A percentile compares a stretch with the other conserved stretches of the same genome.
Evolutionary conservation across 2,329 filamentous ascomycete genomes (phyloP).

Genomic region (Apiospora rasikravindrae): DNA sequence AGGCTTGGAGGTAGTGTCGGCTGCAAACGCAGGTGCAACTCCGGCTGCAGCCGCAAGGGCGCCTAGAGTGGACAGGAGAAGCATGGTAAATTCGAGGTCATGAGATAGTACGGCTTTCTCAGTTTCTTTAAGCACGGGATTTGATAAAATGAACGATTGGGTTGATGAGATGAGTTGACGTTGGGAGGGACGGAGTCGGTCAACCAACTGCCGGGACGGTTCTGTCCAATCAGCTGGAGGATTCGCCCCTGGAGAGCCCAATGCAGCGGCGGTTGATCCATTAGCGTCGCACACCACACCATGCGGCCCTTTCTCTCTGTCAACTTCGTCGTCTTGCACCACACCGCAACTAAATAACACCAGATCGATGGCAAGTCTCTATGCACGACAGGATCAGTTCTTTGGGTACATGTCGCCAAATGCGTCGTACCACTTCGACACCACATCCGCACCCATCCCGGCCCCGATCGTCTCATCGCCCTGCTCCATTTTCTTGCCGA

Average conservation of each 20-base stretch:
- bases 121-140: background rate
- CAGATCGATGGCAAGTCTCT: background rate
- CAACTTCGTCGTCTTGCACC: background rate
- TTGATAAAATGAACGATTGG: background rate
- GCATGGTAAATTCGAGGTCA: background rate
- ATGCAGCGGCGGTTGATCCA: background rate
- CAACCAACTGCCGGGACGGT: background rate
- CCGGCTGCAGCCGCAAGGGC: background rate
- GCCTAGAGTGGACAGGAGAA: background rate
- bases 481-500: conserved; percentile 49
- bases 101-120: background rate
- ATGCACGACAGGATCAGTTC: background rate
- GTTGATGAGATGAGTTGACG: background rate
- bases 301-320: background rate
- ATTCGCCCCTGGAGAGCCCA: background rate
- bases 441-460: conserved; percentile 46
- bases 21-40: background rate
- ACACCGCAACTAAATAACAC: background rate
- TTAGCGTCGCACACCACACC: background rate
- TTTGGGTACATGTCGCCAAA: conserved; percentile 39
- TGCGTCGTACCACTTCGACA: conserved; percentile 50
- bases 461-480: conserved; percentile 56
- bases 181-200: background rate
- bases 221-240: background rate
- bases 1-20: conserved; percentile 8